Base-by-base conservation (phyloP, 192 early-diverging fungal species). In the Podila clonocystis region DNA sequence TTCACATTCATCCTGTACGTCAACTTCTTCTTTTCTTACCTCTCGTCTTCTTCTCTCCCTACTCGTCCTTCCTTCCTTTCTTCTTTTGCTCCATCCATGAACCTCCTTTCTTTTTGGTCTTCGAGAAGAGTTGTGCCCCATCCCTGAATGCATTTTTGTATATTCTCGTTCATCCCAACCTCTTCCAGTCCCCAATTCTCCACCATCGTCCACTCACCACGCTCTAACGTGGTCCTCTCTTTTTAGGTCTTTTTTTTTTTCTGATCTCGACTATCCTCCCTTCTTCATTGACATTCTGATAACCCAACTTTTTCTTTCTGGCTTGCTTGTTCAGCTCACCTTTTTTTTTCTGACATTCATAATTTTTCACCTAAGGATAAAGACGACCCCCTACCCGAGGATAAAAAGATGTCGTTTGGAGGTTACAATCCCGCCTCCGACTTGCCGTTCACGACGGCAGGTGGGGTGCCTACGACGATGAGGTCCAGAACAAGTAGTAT, bases 351-450 rank as follows among this genome's bases (percentile, higher is more conserved):
- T 13, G 12, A 41, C 36, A 29, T 7, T 24, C 28, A 19, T 5
- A 12, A 19, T 17, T 60, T 7, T 60, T 13, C 1, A 13, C 38
- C 38, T 24, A 60, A 60, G 58, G 30, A 60, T 22, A 49, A 66
- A 48, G 4, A 52, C 33, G 36, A 50, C 19, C 13, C 41, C 17
- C 0, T n/a, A 50, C 29, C 49, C 45, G 20, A 59, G 7, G 29
- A 34, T 2, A 58, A 45, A 34, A 52, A 20, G 5, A 76, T 76
- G 74, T 49, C 68, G 12, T 76, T 62, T 48, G 63, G 63, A 61
- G 74, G 68, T 6, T 76, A 70, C 63, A 59, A 76, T 50, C 68
- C 74, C 9, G 28, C 68, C 11, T 22, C 57, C 49, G 68, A 76
- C 4, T 41, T 66, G 7, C 68, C 67, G 4, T 65, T 66, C 62